These are phyloP conservation scores for Endotrypanum monterogeii DNA, from an alignment of 208 protist genomes.

Conservation along the genomic window DNA sequence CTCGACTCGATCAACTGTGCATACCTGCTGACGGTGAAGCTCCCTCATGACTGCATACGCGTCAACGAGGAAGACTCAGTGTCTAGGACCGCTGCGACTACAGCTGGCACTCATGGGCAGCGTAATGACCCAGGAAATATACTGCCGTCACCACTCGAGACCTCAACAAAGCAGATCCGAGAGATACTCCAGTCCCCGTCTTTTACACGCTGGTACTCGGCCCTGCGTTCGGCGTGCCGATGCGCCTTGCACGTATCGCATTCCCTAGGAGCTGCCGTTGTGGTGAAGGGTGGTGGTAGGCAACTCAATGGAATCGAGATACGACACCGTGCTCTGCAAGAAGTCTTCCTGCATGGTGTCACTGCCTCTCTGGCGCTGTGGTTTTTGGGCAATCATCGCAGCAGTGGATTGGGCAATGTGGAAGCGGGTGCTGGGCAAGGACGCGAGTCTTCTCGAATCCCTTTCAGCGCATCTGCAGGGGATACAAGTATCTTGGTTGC, in stretches of 20 bases:
- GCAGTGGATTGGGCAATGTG: neutral
- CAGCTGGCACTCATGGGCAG: neutral
- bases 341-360: conserved; percentile 25
- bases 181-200: neutral
- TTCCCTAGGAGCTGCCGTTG: neutral
- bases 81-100: no score
- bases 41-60: neutral
- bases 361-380: conserved; percentile 26
- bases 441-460: neutral
- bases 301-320: neutral
- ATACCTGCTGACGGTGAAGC: conserved; percentile 5
- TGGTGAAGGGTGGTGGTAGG: neutral
- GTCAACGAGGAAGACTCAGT: neutral
- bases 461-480: neutral
- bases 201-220: conserved; percentile 19
- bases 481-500: conserved; percentile 1
- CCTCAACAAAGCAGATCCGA: neutral
- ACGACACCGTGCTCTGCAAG: neutral
- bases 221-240: conserved; percentile 12
- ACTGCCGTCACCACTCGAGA: neutral
- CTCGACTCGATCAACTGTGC: conserved; percentile 2
- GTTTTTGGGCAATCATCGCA: conserved; percentile 2
- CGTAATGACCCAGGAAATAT: neutral
- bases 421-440: neutral
- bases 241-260: neutral